Percentiles rank a stretch among this genome's conserved stretches.
phyloP scores from a whole-genome alignment of 2,329 filamentous ascomycete genomes.

The Penicillium hordei region DNA sequence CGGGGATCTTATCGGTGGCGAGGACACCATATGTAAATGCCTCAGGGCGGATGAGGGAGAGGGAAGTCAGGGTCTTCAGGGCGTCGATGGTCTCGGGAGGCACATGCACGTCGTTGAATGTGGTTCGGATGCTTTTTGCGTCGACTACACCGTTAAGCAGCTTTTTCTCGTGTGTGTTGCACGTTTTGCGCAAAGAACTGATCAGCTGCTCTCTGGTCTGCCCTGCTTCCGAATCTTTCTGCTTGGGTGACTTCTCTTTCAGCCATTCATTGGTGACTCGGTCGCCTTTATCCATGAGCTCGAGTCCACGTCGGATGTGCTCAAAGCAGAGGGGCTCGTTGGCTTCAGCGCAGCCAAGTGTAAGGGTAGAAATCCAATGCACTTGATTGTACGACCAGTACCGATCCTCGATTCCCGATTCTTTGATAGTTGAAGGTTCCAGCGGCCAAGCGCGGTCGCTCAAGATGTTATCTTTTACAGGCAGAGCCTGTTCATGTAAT shows the following conservation, averaged over 20 bases:
- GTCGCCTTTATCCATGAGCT: constrained; percentile 44
- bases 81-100: constrained; percentile 80
- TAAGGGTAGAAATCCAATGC: constrained; percentile 58
- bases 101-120: constrained; percentile 83
- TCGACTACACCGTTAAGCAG: constrained; percentile 80
- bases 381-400: constrained; percentile 62
- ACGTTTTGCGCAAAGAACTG: constrained; percentile 55
- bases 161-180: constrained; percentile 77
- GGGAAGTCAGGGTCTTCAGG: constrained; percentile 81
- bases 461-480: constrained; percentile 37
- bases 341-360: constrained; percentile 50
- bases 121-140: constrained; percentile 76
- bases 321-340: constrained; percentile 43
- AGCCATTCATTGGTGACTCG: constrained; percentile 40
- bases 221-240: constrained; percentile 33
- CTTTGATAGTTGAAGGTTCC: constrained; percentile 28
- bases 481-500: constrained; percentile 33
- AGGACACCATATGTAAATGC: constrained; percentile 96
- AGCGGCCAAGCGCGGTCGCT: constrained; percentile 32
- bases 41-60: constrained; percentile 83
- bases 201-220: constrained; percentile 45
- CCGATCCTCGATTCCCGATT: constrained; percentile 49
- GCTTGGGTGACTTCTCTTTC: constrained; percentile 34
- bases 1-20: constrained; percentile 85
- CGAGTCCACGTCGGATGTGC: constrained; percentile 38